phyloP scores from a whole-genome alignment of 164 flowering plant species.

The Magnolia officinalis region DNA sequence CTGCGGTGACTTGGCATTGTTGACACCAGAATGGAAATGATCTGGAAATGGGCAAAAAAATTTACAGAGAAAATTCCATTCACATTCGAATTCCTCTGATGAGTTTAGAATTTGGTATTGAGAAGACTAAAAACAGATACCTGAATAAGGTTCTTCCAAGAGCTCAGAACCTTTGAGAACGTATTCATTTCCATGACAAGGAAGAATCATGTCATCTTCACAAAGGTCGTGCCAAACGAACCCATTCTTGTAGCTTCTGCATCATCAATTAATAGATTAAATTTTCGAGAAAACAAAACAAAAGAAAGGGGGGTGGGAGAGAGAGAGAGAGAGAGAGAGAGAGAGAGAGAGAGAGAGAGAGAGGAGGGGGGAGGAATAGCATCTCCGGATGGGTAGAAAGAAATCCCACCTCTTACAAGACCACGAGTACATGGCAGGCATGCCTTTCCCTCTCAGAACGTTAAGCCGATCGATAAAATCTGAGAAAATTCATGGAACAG shows the following conservation, averaged over 20 bases:
- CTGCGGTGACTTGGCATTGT: slow-evolving; percentile 29
- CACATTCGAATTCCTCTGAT: neutral
- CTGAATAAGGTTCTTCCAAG: slow-evolving; percentile 67
- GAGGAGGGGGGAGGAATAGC: neutral
- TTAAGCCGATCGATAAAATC: slow-evolving; percentile 83
- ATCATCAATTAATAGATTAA: slow-evolving; percentile 6
- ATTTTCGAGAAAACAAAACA: neutral
- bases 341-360: no score
- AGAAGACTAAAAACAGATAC: slow-evolving; percentile 19
- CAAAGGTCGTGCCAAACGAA: slow-evolving; percentile 96
- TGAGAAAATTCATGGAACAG: slow-evolving; percentile 12
- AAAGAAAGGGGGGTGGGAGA: neutral
- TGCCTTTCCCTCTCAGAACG: slow-evolving; percentile 82
- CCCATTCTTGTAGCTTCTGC: slow-evolving; percentile 91
- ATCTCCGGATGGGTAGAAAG: neutral
- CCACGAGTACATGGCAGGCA: slow-evolving; percentile 91
- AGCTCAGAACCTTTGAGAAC: slow-evolving; percentile 97
- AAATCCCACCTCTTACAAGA: slow-evolving; percentile 80
- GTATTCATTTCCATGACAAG: slow-evolving; percentile 82
- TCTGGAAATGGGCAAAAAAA: slow-evolving; percentile 24
- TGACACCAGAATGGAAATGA: slow-evolving; percentile 39
- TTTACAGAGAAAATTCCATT: neutral
- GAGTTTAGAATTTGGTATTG: neutral
- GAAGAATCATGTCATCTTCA: slow-evolving; percentile 81
- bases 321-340: no score